Conservation (phyloP, 2,329 filamentous ascomycete genomes). For the Camptophora hylomeconis region DNA sequence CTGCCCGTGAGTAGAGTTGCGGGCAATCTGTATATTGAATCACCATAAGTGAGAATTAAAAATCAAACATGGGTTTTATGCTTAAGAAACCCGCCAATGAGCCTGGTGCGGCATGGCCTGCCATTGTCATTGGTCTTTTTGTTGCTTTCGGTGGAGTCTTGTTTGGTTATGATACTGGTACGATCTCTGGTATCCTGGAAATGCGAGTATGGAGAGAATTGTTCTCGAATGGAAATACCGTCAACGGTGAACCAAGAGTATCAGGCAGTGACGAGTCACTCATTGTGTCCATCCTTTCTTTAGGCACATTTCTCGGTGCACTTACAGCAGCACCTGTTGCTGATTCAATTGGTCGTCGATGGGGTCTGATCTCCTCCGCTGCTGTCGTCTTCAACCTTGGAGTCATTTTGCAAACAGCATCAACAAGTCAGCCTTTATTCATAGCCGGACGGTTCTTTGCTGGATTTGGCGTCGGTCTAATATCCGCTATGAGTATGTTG, state of each 20-base stretch:
- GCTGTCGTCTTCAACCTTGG: constrained; percentile 53
- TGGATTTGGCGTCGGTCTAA: constrained; percentile 57
- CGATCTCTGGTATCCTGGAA: constrained; percentile 28
- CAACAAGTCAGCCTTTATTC: constrained; percentile 45
- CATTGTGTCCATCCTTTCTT: constrained; percentile 65
- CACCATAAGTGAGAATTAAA: too few relatives aligned
- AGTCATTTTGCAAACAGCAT: constrained; percentile 57
- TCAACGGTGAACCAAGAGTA: too few relatives aligned
- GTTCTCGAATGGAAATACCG: too few relatives aligned
- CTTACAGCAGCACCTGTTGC: constrained; percentile 55
- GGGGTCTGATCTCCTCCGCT: constrained; percentile 52
- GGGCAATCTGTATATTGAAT: too few relatives aligned
- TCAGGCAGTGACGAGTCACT: constrained; percentile 4
- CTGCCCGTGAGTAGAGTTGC: too few relatives aligned
- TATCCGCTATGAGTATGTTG: background rate
- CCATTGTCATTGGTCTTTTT: constrained; percentile 5
- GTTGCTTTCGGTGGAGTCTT: constrained; percentile 4
- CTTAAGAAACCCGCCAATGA: constrained; percentile 6
- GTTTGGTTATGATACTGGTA: constrained; percentile 20
- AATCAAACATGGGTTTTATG: constrained; percentile 5
- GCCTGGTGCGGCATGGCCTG: constrained; percentile 6
- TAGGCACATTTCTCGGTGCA: constrained; percentile 63
- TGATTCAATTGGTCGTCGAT: constrained; percentile 56
- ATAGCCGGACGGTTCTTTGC: constrained; percentile 39
- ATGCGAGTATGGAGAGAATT: too few relatives aligned